Evolutionary conservation across 2,329 filamentous ascomycete species (phyloP).

Genomic region (Colletotrichum liaoningense): DNA sequence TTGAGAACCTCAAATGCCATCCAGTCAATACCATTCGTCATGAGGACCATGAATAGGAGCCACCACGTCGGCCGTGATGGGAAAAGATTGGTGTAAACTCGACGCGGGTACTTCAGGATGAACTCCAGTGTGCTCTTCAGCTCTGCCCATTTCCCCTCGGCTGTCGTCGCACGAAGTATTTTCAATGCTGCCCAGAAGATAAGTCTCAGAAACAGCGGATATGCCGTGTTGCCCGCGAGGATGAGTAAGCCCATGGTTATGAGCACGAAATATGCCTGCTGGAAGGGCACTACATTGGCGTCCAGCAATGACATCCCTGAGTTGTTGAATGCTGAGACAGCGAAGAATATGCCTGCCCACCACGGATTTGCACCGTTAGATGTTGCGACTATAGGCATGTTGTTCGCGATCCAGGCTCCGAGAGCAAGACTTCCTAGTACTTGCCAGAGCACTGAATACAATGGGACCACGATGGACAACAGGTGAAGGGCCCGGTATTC

Average conservation of each 20-base stretch:
- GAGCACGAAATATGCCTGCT: conserved; percentile 61
- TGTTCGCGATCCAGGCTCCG: conserved; percentile 68
- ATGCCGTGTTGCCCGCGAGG: conserved; percentile 74
- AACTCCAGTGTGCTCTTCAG: conserved; percentile 64
- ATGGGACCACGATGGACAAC: conserved; percentile 68
- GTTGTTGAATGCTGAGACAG: conserved; percentile 77
- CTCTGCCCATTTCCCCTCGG: conserved; percentile 47
- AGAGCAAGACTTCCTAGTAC: conserved; percentile 68
- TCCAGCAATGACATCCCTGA: conserved; percentile 77
- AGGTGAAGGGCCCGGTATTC: conserved; percentile 73
- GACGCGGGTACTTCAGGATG: conserved; percentile 66
- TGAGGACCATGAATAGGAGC: conserved; percentile 69
- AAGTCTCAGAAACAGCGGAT: conserved; percentile 71
- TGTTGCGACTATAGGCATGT: conserved; percentile 59
- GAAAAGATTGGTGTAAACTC: conserved; percentile 74
- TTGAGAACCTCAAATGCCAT: conserved; percentile 74
- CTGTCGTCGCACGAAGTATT: conserved; percentile 51
- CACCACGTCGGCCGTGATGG: conserved; percentile 74
- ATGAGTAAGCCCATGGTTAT: conserved; percentile 67
- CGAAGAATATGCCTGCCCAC: conserved; percentile 77
- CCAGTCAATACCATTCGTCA: conserved; percentile 74
- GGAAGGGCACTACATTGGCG: conserved; percentile 73
- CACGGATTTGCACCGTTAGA: conserved; percentile 72
- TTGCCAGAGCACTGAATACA: conserved; percentile 72
- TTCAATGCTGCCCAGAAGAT: conserved; percentile 65